Conservation (phyloP, 495 filamentous ascomycete species). For the Pyrenopolyporus hunteri region DNA sequence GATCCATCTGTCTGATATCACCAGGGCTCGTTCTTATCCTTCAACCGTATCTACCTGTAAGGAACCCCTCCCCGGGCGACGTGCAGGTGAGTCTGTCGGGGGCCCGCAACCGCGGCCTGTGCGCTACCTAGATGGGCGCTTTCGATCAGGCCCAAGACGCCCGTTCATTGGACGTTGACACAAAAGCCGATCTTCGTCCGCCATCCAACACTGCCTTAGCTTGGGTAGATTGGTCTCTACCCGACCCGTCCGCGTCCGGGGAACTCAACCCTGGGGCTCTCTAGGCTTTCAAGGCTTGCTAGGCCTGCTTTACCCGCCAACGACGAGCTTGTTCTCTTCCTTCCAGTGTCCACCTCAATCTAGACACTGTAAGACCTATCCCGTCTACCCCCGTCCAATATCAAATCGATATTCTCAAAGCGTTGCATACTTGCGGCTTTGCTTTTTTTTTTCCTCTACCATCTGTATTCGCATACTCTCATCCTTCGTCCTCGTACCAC, state of each 20-base stretch:
- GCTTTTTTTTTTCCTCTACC: too few relatives aligned
- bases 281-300: constrained; percentile 34
- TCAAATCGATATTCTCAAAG: constrained; percentile 29
- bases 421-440: constrained; percentile 18
- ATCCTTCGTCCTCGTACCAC: constrained; percentile 22
- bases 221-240: constrained; percentile 38
- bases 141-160: constrained; percentile 32
- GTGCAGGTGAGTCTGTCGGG: constrained; percentile 36
- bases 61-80: constrained; percentile 26
- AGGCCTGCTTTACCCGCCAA: constrained; percentile 33
- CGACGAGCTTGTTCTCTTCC: constrained; percentile 33
- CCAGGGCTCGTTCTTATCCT: constrained; percentile 15
- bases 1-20: constrained; percentile 22
- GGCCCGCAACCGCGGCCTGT: constrained; percentile 37
- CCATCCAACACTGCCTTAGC: constrained; percentile 29
- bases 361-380: constrained; percentile 34
- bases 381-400: constrained; percentile 26
- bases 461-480: constrained; percentile 9
- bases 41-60: not conserved
- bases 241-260: constrained; percentile 38
- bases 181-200: constrained; percentile 35
- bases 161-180: constrained; percentile 29
- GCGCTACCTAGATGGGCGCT: constrained; percentile 34
- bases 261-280: constrained; percentile 29
- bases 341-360: constrained; percentile 26